Evolutionary conservation across 805 yeast genomes (phyloP).

Genomic region (Yarrowia phangngaensis): DNA sequence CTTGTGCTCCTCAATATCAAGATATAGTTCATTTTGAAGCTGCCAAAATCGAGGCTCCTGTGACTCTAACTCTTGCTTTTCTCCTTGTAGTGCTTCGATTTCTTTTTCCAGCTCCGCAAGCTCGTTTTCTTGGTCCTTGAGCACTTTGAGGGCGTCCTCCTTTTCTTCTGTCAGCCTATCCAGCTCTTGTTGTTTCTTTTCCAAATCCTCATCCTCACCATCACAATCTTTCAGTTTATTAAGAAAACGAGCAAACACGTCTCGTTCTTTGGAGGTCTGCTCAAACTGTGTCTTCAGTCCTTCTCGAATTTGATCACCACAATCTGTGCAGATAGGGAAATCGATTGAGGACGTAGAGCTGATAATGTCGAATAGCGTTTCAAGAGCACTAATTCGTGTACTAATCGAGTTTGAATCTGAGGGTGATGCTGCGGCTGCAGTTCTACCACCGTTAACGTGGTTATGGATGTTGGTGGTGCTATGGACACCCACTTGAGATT

Average conservation of each 20-base stretch:
- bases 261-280: conserved; percentile 70
- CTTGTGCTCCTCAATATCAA: conserved; percentile 49
- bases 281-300: conserved; percentile 68
- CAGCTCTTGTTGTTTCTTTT: conserved; percentile 46
- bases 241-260: conserved; percentile 67
- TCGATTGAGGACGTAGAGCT: conserved; percentile 56
- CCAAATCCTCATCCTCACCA: conserved; percentile 46
- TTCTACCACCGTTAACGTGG: not conserved
- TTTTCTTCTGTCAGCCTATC: conserved; percentile 41
- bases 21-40: conserved; percentile 53
- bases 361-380: conserved; percentile 19
- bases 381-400: conserved; percentile 17
- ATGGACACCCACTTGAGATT: not conserved
- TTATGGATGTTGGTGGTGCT: not conserved
- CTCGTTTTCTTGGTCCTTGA: conserved; percentile 48
- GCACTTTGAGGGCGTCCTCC: conserved; percentile 42
- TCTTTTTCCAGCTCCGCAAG: conserved; percentile 45
- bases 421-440: no score
- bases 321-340: conserved; percentile 83
- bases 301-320: conserved; percentile 63
- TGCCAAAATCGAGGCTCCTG: conserved; percentile 38
- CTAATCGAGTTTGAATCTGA: conserved; percentile 18
- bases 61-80: conserved; percentile 43
- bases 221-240: conserved; percentile 57
- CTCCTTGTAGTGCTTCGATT: conserved; percentile 38